Evolutionary conservation across 768 basidiomycete species (phyloP).

Genomic region (Lyophyllum decastes): DNA sequence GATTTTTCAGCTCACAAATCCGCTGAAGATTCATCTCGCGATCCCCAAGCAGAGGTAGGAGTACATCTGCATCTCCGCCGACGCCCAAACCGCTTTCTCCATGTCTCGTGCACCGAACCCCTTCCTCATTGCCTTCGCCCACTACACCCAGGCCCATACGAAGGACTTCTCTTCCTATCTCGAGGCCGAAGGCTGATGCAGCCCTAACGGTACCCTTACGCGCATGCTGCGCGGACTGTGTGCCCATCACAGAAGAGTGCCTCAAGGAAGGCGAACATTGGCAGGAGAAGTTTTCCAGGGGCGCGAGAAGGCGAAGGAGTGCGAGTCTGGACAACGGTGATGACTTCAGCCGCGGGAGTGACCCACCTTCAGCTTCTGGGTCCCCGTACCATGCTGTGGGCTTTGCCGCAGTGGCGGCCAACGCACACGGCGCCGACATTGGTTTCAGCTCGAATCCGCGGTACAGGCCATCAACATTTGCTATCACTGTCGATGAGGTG

Average conservation of each 20-base stretch:
- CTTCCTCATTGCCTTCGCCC: conserved; percentile 22
- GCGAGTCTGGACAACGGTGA: conserved; percentile 38
- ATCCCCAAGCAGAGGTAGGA: conserved; percentile 41
- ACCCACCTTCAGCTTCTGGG: conserved; percentile 2
- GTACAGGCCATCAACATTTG: conserved; percentile 25
- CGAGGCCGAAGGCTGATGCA: conserved; percentile 35
- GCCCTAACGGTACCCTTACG: conserved; percentile 65
- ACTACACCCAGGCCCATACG: conserved; percentile 20
- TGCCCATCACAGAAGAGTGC: conserved; percentile 56
- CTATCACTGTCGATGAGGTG: conserved; percentile 64
- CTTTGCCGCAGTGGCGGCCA: conserved; percentile 28
- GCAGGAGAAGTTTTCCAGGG: conserved; percentile 64
- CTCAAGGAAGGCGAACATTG: conserved; percentile 56
- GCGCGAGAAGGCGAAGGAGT: conserved; percentile 60
- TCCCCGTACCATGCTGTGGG: conserved; percentile 11
- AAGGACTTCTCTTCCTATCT: conserved; percentile 26
- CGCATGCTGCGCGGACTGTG: conserved; percentile 69
- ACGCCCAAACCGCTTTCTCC: conserved; percentile 44
- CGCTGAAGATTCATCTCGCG: conserved; percentile 42
- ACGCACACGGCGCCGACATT: conserved; percentile 6
- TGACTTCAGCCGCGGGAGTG: conserved; percentile 16
- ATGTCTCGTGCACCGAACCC: conserved; percentile 54
- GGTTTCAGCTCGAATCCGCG: conserved; percentile 12
- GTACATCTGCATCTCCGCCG: conserved; percentile 29
- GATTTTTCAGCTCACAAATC: conserved; percentile 2